Evolutionary conservation across 1,284 basidiomycete species (phyloP).

Genomic region (Vanrija humicola): DNA sequence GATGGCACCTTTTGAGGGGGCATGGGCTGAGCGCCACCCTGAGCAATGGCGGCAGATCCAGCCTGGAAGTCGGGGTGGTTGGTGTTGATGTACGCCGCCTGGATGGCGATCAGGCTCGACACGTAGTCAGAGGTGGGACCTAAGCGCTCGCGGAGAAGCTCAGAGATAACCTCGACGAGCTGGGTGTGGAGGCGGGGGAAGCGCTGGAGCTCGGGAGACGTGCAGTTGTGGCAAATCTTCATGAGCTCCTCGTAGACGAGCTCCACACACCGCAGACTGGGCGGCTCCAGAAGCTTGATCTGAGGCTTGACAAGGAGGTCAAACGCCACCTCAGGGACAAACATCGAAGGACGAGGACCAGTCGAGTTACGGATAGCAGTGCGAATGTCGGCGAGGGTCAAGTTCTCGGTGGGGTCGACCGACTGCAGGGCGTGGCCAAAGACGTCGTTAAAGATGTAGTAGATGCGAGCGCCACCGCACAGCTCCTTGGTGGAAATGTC

Average conservation of each 20-base stretch:
- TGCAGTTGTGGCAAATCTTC: conserved; percentile 99
- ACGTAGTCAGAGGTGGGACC: conserved; percentile 96
- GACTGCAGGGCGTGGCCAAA: conserved; percentile 88
- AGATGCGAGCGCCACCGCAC: conserved; percentile 94
- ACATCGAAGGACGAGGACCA: conserved; percentile 90
- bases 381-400: conserved; percentile 91
- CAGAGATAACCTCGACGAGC: conserved; percentile 94
- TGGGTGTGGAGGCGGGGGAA: conserved; percentile 93
- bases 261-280: conserved; percentile 92
- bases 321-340: conserved; percentile 96
- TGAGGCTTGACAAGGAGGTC: conserved; percentile 97
- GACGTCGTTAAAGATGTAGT: conserved; percentile 99
- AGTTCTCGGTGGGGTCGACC: conserved; percentile 85
- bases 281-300: conserved; percentile 92
- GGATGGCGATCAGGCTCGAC: conserved; percentile 91
- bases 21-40: conserved; percentile 33
- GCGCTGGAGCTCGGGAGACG: conserved; percentile 86
- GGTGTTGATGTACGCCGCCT: conserved; percentile 93
- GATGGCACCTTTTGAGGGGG: conserved; percentile 26
- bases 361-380: conserved; percentile 99
- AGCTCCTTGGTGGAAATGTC: conserved; percentile 98
- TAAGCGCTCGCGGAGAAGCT: conserved; percentile 87
- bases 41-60: conserved; percentile 48
- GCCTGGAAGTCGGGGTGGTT: conserved; percentile 50
- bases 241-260: conserved; percentile 98